A percentile compares a stretch with the other conserved stretches of the same genome.
Conservation (phyloP, 1,284 basidiomycete genomes). For the Sporisorium iseilematis-ciliati region DNA sequence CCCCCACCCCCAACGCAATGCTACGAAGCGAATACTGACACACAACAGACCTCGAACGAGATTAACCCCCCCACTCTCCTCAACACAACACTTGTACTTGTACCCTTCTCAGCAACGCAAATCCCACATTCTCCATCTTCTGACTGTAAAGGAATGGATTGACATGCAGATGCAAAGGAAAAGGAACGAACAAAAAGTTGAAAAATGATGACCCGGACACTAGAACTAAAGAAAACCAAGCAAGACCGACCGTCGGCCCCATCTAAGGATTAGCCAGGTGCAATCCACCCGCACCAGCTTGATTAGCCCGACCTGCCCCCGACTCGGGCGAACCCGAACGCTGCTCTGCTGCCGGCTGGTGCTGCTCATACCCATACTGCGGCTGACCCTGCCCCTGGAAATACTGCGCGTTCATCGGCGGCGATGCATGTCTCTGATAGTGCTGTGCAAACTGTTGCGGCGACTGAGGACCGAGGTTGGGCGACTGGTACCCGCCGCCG, state of each 20-base stretch:
- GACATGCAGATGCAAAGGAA: not conserved
- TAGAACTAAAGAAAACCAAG: not conserved
- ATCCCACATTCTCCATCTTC: too few relatives aligned
- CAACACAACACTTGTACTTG: conserved; percentile 17
- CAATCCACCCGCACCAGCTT: conserved; percentile 18
- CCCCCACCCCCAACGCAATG: not conserved
- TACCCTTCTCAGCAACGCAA: conserved; percentile 7
- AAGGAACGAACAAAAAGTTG: not conserved
- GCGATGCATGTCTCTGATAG: conserved; percentile 33
- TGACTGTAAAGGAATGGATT: conserved; percentile 5
- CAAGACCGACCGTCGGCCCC: not conserved
- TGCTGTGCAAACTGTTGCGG: conserved; percentile 45
- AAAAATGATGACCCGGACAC: not conserved
- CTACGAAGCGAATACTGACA: not conserved
- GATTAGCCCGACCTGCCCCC: not conserved
- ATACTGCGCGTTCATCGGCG: conserved; percentile 29
- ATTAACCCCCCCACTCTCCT: conserved; percentile 11
- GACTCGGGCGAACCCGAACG: conserved; percentile 33
- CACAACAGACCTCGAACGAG: conserved; percentile 46
- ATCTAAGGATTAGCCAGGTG: conserved; percentile 49
- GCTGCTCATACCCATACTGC: conserved; percentile 16
- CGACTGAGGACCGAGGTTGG: conserved; percentile 21
- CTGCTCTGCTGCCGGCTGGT: conserved; percentile 13
- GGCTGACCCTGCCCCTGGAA: conserved; percentile 22
- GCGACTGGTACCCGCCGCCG: conserved; percentile 25